phyloP scores from a whole-genome alignment of 768 basidiomycete genomes.

The Favolaschia claudopus region DNA sequence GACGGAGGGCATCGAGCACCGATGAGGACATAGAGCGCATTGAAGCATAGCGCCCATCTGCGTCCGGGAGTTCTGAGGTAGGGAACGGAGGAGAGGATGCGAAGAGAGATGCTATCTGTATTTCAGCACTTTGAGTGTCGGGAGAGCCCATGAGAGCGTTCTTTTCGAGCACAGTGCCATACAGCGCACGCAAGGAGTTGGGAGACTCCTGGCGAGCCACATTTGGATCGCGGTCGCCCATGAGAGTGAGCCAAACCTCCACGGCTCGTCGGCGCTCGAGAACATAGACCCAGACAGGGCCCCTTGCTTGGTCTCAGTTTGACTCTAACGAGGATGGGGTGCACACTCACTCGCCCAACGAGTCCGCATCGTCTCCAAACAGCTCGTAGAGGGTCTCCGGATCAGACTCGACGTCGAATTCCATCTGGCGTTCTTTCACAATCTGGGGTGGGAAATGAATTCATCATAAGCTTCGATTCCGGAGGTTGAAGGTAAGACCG shows the following conservation, averaged over 20 bases:
- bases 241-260: constrained; percentile 80
- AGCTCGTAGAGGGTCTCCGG: constrained; percentile 81
- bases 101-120: constrained; percentile 81
- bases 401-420: constrained; percentile 84
- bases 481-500: constrained; percentile 12
- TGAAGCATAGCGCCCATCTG: constrained; percentile 44
- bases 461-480: constrained; percentile 26
- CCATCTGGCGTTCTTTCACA: constrained; percentile 89
- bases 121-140: constrained; percentile 72
- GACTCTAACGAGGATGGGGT: constrained; percentile 4
- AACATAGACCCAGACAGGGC: constrained; percentile 92
- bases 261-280: constrained; percentile 84
- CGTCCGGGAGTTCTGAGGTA: constrained; percentile 64
- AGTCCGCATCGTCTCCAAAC: constrained; percentile 79
- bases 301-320: constrained; percentile 49
- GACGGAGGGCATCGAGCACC: constrained; percentile 52
- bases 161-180: constrained; percentile 59
- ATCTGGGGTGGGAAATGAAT: constrained; percentile 54
- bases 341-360: constrained; percentile 75
- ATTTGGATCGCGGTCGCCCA: constrained; percentile 71
- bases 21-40: constrained; percentile 57
- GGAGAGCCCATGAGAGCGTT: constrained; percentile 81
- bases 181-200: constrained; percentile 75
- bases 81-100: constrained; percentile 86
- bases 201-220: constrained; percentile 62